Conservation (phyloP, 2,329 filamentous ascomycete genomes). For the Alternaria novae-zelandiae region DNA sequence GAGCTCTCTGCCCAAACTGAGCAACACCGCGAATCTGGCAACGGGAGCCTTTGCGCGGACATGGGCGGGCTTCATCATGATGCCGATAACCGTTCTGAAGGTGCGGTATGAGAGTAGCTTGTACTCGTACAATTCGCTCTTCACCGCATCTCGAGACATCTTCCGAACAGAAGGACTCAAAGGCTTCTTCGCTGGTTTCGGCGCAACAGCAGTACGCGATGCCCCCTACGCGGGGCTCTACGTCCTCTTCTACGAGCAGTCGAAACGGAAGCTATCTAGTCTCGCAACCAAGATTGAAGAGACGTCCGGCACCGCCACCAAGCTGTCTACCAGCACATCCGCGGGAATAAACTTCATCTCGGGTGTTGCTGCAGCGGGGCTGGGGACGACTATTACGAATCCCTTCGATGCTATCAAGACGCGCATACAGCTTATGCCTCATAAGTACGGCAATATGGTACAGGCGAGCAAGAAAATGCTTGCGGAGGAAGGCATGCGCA, state of each 20-base stretch:
- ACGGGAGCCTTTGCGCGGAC: constrained; percentile 86
- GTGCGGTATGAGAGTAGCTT: constrained; percentile 91
- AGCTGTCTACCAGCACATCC: constrained; percentile 50
- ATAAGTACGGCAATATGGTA: constrained; percentile 80
- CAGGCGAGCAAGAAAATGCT: constrained; percentile 81
- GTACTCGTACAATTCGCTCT: constrained; percentile 81
- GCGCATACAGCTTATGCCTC: constrained; percentile 86
- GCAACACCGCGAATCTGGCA: constrained; percentile 81
- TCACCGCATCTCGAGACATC: constrained; percentile 77
- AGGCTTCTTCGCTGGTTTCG: constrained; percentile 93
- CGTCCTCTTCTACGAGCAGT: constrained; percentile 89
- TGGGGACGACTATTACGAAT: constrained; percentile 89
- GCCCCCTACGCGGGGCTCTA: constrained; percentile 97
- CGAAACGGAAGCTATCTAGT: constrained; percentile 67
- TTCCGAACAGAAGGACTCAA: constrained; percentile 72
- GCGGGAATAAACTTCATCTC: constrained; percentile 84
- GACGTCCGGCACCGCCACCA: constrained; percentile 27
- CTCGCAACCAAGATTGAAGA: constrained; percentile 41
- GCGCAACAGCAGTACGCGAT: constrained; percentile 89
- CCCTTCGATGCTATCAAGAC: constrained; percentile 98
- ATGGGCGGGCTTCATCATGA: constrained; percentile 86
- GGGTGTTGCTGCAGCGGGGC: constrained; percentile 77
- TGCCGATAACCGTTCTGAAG: constrained; percentile 96
- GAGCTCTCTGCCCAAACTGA: constrained; percentile 80
- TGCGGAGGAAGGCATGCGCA: constrained; percentile 76